These are phyloP conservation scores for Solanum dulcamara DNA, from an alignment of 257 asterid species.

Conservation along the genomic window DNA sequence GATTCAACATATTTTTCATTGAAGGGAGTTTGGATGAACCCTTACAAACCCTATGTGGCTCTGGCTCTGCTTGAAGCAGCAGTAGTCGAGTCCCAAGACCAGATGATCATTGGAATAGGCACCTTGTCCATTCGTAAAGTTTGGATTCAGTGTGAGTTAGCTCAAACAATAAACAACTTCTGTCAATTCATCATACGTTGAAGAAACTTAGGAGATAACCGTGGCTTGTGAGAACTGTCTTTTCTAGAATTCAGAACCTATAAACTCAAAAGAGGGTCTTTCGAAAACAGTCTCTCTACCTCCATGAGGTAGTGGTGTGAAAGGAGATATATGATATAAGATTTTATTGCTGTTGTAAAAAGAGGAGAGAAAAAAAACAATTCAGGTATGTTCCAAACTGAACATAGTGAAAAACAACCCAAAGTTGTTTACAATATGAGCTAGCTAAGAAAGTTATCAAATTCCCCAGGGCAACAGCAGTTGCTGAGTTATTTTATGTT, in stretches of 20 bases:
- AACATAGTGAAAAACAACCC: neutral
- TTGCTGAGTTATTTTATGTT: neutral
- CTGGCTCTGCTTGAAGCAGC: too few species aligned
- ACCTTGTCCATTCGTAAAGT: too few species aligned
- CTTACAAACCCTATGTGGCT: too few species aligned
- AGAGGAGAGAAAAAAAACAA: neutral
- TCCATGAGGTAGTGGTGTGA: neutral
- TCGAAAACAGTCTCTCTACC: neutral
- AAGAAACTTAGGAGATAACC: too few species aligned
- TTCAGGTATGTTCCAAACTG: neutral
- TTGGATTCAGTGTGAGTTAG: neutral
- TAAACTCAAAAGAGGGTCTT: neutral
- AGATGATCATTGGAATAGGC: too few species aligned
- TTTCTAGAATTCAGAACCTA: too few species aligned
- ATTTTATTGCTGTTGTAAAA: neutral
- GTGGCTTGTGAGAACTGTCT: too few species aligned
- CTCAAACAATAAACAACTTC: too few species aligned
- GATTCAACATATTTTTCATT: too few species aligned
- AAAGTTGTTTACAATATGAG: neutral
- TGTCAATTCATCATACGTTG: too few species aligned
- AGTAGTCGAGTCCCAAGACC: too few species aligned
- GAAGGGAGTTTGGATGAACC: too few species aligned
- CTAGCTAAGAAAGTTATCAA: neutral
- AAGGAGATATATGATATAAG: neutral
- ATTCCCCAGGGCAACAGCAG: neutral